These are phyloP conservation scores for Ascochyta pisi DNA, from an alignment of 2,329 filamentous ascomycete species.

Conservation along the genomic window DNA sequence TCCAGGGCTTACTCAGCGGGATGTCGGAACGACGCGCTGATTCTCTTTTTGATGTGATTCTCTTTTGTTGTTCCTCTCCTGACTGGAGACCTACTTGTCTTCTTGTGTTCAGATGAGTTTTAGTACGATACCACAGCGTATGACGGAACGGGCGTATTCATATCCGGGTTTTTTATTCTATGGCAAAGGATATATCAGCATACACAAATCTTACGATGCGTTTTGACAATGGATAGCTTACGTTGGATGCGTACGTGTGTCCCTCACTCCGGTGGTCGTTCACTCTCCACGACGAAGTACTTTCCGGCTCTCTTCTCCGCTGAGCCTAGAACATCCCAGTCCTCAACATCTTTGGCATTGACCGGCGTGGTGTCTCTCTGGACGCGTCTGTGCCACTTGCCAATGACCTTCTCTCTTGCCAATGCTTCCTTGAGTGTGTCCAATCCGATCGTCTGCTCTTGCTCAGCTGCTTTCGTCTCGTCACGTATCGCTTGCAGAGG, in stretches of 20 bases:
- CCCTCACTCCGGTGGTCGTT: slow-evolving; percentile 48
- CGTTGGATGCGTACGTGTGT: background rate
- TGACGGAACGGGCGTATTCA: too few species aligned
- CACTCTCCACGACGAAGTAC: slow-evolving; percentile 79
- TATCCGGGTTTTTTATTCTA: too few species aligned
- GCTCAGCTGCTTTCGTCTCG: slow-evolving; percentile 67
- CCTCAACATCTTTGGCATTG: slow-evolving; percentile 57
- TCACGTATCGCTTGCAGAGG: slow-evolving; percentile 83
- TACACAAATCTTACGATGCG: background rate
- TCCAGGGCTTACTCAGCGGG: too few species aligned
- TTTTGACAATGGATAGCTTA: background rate
- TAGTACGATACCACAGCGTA: too few species aligned
- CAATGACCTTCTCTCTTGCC: slow-evolving; percentile 66
- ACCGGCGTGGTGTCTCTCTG: slow-evolving; percentile 54
- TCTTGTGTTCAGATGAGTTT: too few species aligned
- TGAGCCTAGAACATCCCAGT: slow-evolving; percentile 74
- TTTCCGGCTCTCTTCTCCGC: slow-evolving; percentile 71
- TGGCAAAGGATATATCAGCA: background rate
- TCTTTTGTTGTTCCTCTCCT: too few species aligned
- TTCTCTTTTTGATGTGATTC: too few species aligned
- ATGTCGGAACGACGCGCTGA: too few species aligned
- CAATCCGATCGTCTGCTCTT: slow-evolving; percentile 66
- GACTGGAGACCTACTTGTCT: too few species aligned
- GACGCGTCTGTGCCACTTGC: slow-evolving; percentile 60
- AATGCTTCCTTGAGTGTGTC: slow-evolving; percentile 64